These are phyloP conservation scores for Leccinum barrowsii DNA, from an alignment of 768 basidiomycete genomes.

Conservation along the genomic window DNA sequence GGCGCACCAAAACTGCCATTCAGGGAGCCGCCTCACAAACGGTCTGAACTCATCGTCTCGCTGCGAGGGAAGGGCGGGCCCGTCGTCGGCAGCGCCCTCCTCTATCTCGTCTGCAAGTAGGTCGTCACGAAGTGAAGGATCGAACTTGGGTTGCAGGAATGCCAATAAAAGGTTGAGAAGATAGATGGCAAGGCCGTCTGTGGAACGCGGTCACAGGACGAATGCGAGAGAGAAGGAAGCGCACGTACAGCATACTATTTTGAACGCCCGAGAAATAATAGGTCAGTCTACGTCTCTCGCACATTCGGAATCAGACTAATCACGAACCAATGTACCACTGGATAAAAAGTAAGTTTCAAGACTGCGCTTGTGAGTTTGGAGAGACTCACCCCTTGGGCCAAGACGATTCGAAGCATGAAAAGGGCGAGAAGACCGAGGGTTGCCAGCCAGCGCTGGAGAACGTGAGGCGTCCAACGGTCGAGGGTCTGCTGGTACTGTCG, in stretches of 20 bases:
- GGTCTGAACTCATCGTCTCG: conserved; percentile 96
- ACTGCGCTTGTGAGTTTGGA: background rate
- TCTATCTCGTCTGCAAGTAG: conserved; percentile 93
- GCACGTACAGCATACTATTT: conserved; percentile 65
- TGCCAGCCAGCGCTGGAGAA: conserved; percentile 84
- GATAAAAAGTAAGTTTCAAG: background rate
- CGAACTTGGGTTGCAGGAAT: conserved; percentile 97
- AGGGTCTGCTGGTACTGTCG: conserved; percentile 83
- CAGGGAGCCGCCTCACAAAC: conserved; percentile 91
- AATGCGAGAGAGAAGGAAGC: background rate
- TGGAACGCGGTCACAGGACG: background rate
- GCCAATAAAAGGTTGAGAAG: conserved; percentile 94
- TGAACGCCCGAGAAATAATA: background rate
- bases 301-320: background rate
- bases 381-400: conserved; percentile 79
- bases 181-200: conserved; percentile 92
- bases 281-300: background rate
- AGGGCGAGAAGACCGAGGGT: conserved; percentile 67
- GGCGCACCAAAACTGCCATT: conserved; percentile 94
- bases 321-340: conserved; percentile 92
- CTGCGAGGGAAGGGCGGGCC: conserved; percentile 57
- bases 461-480: conserved; percentile 91
- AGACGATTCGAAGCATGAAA: conserved; percentile 82
- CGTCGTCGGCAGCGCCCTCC: conserved; percentile 71
- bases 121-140: conserved; percentile 93